Base-by-base conservation (phyloP, 306 rosid genomes). In the Pyrus communis region DNA sequence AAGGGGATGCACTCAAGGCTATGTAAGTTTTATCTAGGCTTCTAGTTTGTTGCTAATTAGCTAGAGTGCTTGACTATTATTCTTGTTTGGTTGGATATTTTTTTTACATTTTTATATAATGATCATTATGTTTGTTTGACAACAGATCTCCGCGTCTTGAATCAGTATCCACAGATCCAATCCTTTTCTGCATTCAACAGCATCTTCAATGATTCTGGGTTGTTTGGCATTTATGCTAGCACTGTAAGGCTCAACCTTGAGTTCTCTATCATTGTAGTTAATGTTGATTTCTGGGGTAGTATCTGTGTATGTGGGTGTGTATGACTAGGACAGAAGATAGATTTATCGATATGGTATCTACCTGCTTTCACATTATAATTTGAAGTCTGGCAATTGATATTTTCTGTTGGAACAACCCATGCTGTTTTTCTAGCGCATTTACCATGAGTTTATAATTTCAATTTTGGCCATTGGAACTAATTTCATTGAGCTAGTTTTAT, bases 1-100 rank as follows among this genome's bases (percentile, higher is more conserved):
- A 93, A 93, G 84, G 97, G 97, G 84, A 93, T 93, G 98, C 98
- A 91, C 90, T 93, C 97, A 71, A 85, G 98, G 83, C 96, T 93
- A 79, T 93, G 97, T 93, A 79, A 82, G 96, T 89, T 77, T 82
- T 62, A 70, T 77, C 28, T 62, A 13, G 75, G 58, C 30, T 70
- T 68, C 58, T 66, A 35, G 22, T 73, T 67, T 59, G 18, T 73
- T 69, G 69, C 46, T 74, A n/a, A 49, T 78, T 51, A 77, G 28
- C 70, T 60, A n/a, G 57, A 49, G 11, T 67, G 55, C 22, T 75
- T 38, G 71, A 28, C 73, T 45, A 58, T 46, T 49, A 13, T 42
- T 63, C 54, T 76, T 64, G 52, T 52, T 80, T 86, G 78, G 52
- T 75, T 73, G 73, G 46, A 59, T 12, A 10, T 51, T 69, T 52